A percentile compares a stretch with the other conserved stretches of the same genome.
These are phyloP conservation scores for Globisporangium camurandrum DNA, from an alignment of 352 stramenopile genomes.

Conservation along the genomic window DNA sequence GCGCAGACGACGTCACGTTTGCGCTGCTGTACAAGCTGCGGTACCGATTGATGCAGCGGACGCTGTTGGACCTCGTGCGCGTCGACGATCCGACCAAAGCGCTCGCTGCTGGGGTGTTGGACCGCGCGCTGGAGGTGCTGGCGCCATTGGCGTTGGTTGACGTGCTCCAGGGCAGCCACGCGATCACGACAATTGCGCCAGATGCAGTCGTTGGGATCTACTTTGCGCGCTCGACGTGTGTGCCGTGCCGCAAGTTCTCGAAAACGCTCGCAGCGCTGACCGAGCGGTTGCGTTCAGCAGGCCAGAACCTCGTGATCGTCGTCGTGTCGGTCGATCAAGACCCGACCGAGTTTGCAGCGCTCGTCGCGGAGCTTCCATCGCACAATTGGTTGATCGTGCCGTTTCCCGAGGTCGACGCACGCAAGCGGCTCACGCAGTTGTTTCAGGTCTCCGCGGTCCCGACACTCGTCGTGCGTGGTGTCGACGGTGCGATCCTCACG, in stretches of 20 bases:
- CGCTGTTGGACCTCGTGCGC: constrained; percentile 47
- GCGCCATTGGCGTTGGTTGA: constrained; percentile 61
- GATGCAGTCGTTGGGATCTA: constrained; percentile 70
- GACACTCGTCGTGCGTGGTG: constrained; percentile 49
- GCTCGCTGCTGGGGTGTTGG: constrained; percentile 33
- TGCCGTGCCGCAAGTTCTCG: constrained; percentile 42
- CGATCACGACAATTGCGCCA: constrained; percentile 34
- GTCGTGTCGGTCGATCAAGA: constrained; percentile 71
- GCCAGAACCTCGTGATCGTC: constrained; percentile 61
- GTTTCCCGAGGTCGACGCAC: constrained; percentile 58
- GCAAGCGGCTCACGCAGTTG: constrained; percentile 60
- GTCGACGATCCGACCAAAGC: constrained; percentile 45
- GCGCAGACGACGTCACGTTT: constrained; percentile 57
- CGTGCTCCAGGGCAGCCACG: constrained; percentile 64
- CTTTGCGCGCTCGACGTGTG: constrained; percentile 45
- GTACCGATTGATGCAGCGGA: constrained; percentile 54
- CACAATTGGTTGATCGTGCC: constrained; percentile 67
- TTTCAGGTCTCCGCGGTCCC: constrained; percentile 57
- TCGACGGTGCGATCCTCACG: constrained; percentile 53
- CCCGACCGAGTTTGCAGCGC: constrained; percentile 37
- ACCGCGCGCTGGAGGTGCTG: constrained; percentile 50
- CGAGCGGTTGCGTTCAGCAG: constrained; percentile 24
- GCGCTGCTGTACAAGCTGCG: constrained; percentile 57
- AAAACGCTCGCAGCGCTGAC: constrained; percentile 44
- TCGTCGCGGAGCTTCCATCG: constrained; percentile 44